Percentiles rank a stretch among this genome's conserved stretches.
Evolutionary conservation across 495 filamentous ascomycete genomes (phyloP).

Genomic region (Aspergillus olivimuriae): DNA sequence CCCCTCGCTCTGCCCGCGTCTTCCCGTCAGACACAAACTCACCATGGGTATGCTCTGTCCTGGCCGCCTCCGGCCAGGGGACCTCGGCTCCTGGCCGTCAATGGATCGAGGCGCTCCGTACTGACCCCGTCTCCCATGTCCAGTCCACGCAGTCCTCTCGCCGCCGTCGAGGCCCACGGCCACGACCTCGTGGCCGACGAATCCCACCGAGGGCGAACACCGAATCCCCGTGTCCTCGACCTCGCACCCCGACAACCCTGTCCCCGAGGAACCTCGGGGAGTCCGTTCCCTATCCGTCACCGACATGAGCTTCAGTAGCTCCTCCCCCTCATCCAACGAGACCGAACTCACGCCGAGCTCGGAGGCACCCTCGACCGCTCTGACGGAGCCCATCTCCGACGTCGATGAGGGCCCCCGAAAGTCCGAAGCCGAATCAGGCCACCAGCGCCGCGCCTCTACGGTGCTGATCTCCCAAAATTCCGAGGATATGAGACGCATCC

Average conservation of each 20-base stretch:
- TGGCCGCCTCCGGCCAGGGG: background rate
- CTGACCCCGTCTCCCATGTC: too few relatives aligned
- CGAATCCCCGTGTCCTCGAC: slow-evolving; percentile 41
- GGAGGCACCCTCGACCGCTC: slow-evolving; percentile 45
- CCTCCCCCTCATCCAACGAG: slow-evolving; percentile 29
- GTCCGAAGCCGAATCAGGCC: slow-evolving; percentile 25
- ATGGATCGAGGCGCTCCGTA: slow-evolving; percentile 1
- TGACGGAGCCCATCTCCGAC: slow-evolving; percentile 45
- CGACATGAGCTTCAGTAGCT: slow-evolving; percentile 37
- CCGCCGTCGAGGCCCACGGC: slow-evolving; percentile 23
- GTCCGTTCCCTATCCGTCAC: slow-evolving; percentile 36
- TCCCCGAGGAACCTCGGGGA: slow-evolving; percentile 47
- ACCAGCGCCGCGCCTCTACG: slow-evolving; percentile 70
- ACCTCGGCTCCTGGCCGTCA: background rate
- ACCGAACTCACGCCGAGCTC: slow-evolving; percentile 35
- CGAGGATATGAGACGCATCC: slow-evolving; percentile 64
- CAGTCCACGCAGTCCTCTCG: slow-evolving; percentile 31
- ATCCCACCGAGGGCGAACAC: slow-evolving; percentile 22
- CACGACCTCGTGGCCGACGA: slow-evolving; percentile 19
- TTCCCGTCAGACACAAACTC: background rate
- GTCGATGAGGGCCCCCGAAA: slow-evolving; percentile 32
- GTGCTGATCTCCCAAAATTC: slow-evolving; percentile 68
- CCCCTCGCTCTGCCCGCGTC: background rate
- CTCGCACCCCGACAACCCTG: slow-evolving; percentile 50
- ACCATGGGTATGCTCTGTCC: slow-evolving; percentile 15